phyloP scores from a whole-genome alignment of 164 flowering plant species.

The Tetrastigma voinierianum region DNA sequence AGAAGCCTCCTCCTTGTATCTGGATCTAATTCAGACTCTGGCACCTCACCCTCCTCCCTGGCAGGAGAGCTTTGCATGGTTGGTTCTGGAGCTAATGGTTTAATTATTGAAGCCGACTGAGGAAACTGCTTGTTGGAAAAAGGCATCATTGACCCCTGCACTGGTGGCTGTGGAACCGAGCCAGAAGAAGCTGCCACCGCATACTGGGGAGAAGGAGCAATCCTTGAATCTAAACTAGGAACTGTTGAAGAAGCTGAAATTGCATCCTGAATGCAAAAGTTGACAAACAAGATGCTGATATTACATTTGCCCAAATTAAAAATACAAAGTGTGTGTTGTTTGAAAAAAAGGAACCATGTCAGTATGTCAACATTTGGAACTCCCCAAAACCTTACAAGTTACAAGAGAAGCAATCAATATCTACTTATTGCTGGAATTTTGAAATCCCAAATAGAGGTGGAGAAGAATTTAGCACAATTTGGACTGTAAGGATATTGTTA shows the following conservation, averaged over 20 bases:
- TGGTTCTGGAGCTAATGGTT: slow-evolving; percentile 52
- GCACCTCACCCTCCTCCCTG: slow-evolving; percentile 98
- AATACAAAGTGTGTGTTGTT: not conserved
- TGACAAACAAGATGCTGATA: slow-evolving; percentile 41
- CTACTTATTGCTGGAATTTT: not conserved
- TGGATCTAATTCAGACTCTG: slow-evolving; percentile 97
- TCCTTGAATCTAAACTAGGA: slow-evolving; percentile 54
- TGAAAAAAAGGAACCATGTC: not conserved
- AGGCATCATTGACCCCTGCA: slow-evolving; percentile 41
- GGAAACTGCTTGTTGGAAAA: slow-evolving; percentile 45
- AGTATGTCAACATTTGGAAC: not conserved
- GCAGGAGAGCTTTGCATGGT: slow-evolving; percentile 86
- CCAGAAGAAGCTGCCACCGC: slow-evolving; percentile 41
- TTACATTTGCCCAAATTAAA: slow-evolving; percentile 20
- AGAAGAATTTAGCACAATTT: not conserved
- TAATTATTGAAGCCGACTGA: slow-evolving; percentile 40
- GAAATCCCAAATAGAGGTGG: not conserved
- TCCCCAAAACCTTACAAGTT: not conserved
- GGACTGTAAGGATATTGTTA: slow-evolving; percentile 11
- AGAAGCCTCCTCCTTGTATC: slow-evolving; percentile 97
- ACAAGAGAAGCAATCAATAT: not conserved
- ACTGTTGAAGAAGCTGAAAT: slow-evolving; percentile 29
- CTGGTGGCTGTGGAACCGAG: slow-evolving; percentile 30
- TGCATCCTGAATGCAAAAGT: too few species aligned
- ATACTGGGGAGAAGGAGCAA: slow-evolving; percentile 45